Percentiles rank a stretch among this genome's conserved stretches.
Evolutionary conservation across 2,329 filamentous ascomycete genomes (phyloP).

Genomic region (Fusarium sarcochroum): DNA sequence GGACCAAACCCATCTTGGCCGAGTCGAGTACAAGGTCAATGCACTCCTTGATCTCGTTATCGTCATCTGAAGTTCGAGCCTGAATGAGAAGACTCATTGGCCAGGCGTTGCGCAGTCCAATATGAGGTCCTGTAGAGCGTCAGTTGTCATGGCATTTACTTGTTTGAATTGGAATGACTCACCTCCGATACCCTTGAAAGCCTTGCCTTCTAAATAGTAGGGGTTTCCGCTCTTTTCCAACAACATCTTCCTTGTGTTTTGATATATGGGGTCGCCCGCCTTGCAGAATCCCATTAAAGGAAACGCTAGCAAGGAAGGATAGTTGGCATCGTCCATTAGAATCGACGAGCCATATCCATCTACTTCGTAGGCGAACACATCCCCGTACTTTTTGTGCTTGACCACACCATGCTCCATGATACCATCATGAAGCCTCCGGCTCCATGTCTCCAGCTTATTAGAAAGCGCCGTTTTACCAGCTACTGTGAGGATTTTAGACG

Average conservation of each 20-base stretch:
- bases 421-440: constrained; percentile 77
- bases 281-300: constrained; percentile 83
- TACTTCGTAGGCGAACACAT: constrained; percentile 89
- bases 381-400: constrained; percentile 78
- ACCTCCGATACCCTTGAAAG: constrained; percentile 92
- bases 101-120: constrained; percentile 93
- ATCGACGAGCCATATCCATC: constrained; percentile 88
- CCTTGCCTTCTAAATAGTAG: constrained; percentile 83
- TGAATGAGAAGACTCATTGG: constrained; percentile 95
- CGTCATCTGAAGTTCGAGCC: constrained; percentile 87
- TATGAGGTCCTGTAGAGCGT: constrained; percentile 67
- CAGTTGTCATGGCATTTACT: constrained; percentile 2
- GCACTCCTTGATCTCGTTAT: constrained; percentile 83
- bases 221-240: constrained; percentile 84
- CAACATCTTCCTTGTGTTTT: constrained; percentile 87
- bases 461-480: constrained; percentile 69
- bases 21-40: constrained; percentile 82
- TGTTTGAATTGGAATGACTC: constrained; percentile 43
- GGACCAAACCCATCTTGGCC: constrained; percentile 83
- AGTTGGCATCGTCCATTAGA: constrained; percentile 91
- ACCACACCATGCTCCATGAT: constrained; percentile 90
- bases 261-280: constrained; percentile 77
- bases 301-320: constrained; percentile 83
- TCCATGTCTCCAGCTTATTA: constrained; percentile 70
- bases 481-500: constrained; percentile 76